A percentile compares a stretch with the other conserved stretches of the same genome.
These are phyloP conservation scores for Aegle marmelos DNA, from an alignment of 345 rosid genomes.

Conservation along the genomic window DNA sequence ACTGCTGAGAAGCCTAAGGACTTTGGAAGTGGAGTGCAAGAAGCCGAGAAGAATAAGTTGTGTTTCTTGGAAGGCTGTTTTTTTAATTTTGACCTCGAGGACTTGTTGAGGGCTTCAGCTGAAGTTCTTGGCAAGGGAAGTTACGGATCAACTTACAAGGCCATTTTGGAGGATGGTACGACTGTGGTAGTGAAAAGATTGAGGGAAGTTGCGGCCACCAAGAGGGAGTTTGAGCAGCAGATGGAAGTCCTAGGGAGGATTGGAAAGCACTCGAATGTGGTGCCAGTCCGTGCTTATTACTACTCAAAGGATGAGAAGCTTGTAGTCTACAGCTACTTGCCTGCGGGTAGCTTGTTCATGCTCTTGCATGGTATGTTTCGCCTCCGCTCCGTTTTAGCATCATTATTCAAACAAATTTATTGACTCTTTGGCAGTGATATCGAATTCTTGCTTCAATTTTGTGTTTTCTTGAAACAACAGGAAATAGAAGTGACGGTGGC, in stretches of 20 bases:
- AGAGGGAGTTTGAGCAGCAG: conserved; percentile 80
- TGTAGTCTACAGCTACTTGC: conserved; percentile 56
- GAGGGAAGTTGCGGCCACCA: conserved; percentile 70
- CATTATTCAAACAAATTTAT: neutral
- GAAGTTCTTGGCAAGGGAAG: conserved; percentile 92
- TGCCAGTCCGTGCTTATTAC: conserved; percentile 54
- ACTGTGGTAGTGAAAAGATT: conserved; percentile 75
- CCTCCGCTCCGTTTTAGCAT: neutral
- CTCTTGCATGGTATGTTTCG: conserved; percentile 52
- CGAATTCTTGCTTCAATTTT: neutral
- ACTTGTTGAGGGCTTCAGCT: conserved; percentile 81
- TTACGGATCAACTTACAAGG: conserved; percentile 78
- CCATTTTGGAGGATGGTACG: conserved; percentile 71
- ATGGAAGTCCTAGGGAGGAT: conserved; percentile 59
- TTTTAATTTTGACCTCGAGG: conserved; percentile 72
- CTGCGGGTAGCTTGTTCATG: conserved; percentile 63
- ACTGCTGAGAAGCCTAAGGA: conserved; percentile 49
- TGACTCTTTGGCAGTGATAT: neutral
- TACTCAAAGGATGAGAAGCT: conserved; percentile 65
- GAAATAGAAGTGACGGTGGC: conserved; percentile 36
- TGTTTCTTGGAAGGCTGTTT: conserved; percentile 66
- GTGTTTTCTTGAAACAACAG: conserved; percentile 18
- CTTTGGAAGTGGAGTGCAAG: conserved; percentile 88
- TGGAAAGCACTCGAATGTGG: conserved; percentile 56
- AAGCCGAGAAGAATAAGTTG: conserved; percentile 79